Evolutionary conservation across 2,329 filamentous ascomycete genomes (phyloP).

Genomic region (Venturia effusa): DNA sequence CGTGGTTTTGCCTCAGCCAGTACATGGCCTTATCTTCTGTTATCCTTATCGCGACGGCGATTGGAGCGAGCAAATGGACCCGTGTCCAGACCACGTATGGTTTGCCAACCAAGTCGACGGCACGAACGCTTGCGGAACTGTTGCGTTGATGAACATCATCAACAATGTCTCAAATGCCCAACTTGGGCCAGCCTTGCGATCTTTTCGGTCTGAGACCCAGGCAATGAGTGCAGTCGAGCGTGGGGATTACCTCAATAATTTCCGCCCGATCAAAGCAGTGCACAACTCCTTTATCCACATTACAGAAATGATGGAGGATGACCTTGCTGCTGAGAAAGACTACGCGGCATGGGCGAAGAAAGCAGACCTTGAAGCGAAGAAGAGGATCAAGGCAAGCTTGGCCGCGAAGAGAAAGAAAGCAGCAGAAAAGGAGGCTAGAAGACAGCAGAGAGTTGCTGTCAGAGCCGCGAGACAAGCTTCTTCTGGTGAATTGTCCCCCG

Average conservation of each 20-base stretch:
- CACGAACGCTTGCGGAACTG: constrained; percentile 80
- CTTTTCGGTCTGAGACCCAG: constrained; percentile 64
- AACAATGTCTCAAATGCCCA: constrained; percentile 58
- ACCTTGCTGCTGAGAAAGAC: constrained; percentile 55
- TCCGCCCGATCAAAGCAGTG: constrained; percentile 64
- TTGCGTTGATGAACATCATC: constrained; percentile 84
- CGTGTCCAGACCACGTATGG: constrained; percentile 63
- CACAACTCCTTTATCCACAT: constrained; percentile 83
- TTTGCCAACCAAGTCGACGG: constrained; percentile 77
- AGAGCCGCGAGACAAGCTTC: constrained; percentile 10
- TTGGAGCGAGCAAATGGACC: constrained; percentile 38
- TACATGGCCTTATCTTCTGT: constrained; percentile 82
- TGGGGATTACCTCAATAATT: constrained; percentile 63
- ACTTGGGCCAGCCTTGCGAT: constrained; percentile 57
- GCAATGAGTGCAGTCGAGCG: constrained; percentile 59
- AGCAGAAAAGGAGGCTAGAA: constrained; percentile 15
- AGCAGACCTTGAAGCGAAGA: constrained; percentile 23
- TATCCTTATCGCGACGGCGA: constrained; percentile 56
- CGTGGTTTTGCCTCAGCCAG: constrained; percentile 56
- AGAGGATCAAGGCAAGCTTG: constrained; percentile 19
- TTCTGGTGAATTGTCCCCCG: neutral
- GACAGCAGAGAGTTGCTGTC: constrained; percentile 19
- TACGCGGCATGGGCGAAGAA: constrained; percentile 48
- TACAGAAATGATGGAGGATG: constrained; percentile 66
- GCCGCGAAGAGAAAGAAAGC: constrained; percentile 16